Evolutionary conservation across 1,284 basidiomycete species (phyloP).

Genomic region (Inonotus obliquus): DNA sequence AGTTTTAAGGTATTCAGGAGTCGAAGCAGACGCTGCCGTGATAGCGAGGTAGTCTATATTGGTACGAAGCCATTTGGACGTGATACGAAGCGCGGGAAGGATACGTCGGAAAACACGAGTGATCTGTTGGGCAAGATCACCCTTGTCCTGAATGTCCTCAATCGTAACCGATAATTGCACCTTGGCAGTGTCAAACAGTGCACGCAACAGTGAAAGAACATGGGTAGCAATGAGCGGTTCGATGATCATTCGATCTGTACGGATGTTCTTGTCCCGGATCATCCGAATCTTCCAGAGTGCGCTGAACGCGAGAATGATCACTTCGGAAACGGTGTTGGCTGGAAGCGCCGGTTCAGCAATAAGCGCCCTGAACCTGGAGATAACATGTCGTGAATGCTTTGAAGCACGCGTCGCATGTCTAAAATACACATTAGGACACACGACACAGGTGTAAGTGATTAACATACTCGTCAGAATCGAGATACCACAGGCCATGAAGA

Average conservation of each 20-base stretch:
- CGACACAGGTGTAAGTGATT: conserved; percentile 17
- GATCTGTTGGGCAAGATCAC: conserved; percentile 75
- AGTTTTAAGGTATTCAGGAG: conserved; percentile 22
- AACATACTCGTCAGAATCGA: conserved; percentile 56
- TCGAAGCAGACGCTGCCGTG: conserved; percentile 18
- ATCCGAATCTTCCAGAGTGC: conserved; percentile 81
- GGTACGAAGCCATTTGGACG: conserved; percentile 83
- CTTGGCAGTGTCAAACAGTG: conserved; percentile 65
- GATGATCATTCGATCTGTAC: conserved; percentile 31
- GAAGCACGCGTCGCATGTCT: conserved; percentile 44
- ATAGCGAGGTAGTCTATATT: conserved; percentile 66
- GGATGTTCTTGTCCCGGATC: conserved; percentile 41
- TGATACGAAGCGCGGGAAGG: conserved; percentile 82
- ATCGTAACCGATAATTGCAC: conserved; percentile 47
- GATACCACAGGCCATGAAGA: conserved; percentile 68
- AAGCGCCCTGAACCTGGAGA: conserved; percentile 50
- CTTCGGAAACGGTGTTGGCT: conserved; percentile 70
- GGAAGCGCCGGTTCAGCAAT: conserved; percentile 69
- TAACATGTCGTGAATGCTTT: conserved; percentile 44
- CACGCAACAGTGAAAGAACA: conserved; percentile 65
- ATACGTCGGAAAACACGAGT: conserved; percentile 83
- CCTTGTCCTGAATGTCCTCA: conserved; percentile 47
- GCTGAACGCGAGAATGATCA: conserved; percentile 71
- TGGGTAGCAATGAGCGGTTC: conserved; percentile 72
- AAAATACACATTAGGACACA: conserved; percentile 11